Evolutionary conservation across 352 stramenopile species (phyloP).

Genomic region (Phytophthora chlamydospora): DNA sequence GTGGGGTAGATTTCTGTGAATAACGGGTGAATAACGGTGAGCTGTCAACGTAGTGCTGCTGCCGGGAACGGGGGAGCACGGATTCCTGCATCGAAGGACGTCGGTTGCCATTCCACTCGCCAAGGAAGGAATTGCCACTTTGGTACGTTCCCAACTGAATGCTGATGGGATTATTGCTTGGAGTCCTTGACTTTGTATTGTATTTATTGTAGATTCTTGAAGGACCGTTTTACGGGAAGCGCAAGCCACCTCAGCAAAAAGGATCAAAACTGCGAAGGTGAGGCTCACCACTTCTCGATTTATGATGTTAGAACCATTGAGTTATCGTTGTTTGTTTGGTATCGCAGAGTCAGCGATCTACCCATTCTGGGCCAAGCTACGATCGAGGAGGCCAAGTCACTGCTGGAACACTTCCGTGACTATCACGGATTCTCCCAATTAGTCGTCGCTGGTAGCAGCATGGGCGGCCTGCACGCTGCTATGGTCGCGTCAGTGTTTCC

Average conservation of each 20-base stretch:
- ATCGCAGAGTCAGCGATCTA: conserved; percentile 64
- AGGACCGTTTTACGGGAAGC: conserved; percentile 80
- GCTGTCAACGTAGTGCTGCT: conserved; percentile 54
- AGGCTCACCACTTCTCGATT: neutral
- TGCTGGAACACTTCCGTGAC: conserved; percentile 68
- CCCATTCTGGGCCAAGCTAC: conserved; percentile 78
- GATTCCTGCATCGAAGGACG: conserved; percentile 72
- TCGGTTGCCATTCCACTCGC: conserved; percentile 72
- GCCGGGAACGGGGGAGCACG: conserved; percentile 77
- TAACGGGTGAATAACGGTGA: conserved; percentile 10
- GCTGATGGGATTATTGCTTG: neutral
- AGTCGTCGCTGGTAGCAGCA: conserved; percentile 75
- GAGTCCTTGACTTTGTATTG: neutral
- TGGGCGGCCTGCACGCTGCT: conserved; percentile 78
- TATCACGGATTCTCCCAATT: conserved; percentile 60
- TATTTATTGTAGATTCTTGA: conserved; percentile 59
- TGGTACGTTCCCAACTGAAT: conserved; percentile 39
- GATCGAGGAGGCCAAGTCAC: conserved; percentile 84
- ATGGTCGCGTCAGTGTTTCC: conserved; percentile 80
- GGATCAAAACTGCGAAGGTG: conserved; percentile 78
- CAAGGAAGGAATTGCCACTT: conserved; percentile 59
- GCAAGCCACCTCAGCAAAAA: conserved; percentile 67
- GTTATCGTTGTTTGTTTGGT: neutral
- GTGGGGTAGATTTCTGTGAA: neutral
- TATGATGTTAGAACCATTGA: neutral